A percentile compares a stretch with the other conserved stretches of the same genome.
These are phyloP conservation scores for Thymus quinquecostatus DNA, from an alignment of 257 asterid genomes.

Conservation along the genomic window DNA sequence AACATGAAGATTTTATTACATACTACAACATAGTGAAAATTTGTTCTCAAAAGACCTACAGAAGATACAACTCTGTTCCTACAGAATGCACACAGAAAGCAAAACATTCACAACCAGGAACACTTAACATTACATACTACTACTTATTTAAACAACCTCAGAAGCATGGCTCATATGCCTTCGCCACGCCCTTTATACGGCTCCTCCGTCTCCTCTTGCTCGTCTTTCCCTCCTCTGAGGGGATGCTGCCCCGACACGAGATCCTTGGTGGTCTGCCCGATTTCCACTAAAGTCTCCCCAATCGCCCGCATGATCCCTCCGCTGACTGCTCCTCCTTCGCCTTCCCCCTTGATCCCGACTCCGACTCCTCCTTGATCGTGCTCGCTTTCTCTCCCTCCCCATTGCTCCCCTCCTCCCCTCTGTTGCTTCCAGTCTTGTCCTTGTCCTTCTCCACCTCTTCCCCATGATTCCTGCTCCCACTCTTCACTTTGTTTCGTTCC, in stretches of 20 bases:
- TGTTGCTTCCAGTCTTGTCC: not conserved
- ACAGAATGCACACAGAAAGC: not conserved
- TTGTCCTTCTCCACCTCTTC: constrained; percentile 10
- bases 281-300: constrained; percentile 85
- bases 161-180: constrained; percentile 13
- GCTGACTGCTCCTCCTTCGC: not conserved
- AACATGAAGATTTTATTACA: not conserved
- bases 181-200: not conserved
- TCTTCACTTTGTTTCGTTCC: too few species aligned
- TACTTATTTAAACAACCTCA: not conserved
- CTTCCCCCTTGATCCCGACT: not conserved
- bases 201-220: not conserved
- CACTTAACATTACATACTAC: not conserved
- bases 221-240: not conserved
- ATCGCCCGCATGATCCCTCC: constrained; percentile 65
- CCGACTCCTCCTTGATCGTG: constrained; percentile 18
- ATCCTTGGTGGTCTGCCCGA: constrained; percentile 72
- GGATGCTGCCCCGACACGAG: constrained; percentile 56
- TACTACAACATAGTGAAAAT: not conserved
- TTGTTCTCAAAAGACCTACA: not conserved
- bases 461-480: constrained; percentile 19
- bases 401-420: not conserved
- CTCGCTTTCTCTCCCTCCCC: constrained; percentile 11
- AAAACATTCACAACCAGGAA: not conserved
- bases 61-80: not conserved